These are phyloP conservation scores for Mycena crocata DNA, from an alignment of 768 basidiomycete genomes.

Conservation along the genomic window DNA sequence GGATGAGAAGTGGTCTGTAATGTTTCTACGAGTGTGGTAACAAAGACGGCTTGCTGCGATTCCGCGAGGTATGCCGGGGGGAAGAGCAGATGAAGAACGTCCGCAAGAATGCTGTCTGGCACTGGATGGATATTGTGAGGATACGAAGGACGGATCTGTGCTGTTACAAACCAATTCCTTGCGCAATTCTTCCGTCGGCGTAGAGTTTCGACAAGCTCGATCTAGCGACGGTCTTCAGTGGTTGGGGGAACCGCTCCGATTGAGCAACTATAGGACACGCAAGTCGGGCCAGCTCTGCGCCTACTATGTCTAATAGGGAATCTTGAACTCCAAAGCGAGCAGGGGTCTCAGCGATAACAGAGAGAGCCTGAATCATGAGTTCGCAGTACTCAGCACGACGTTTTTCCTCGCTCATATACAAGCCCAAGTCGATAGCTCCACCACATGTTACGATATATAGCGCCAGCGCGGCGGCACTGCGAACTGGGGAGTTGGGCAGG, in stretches of 20 bases:
- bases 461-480: constrained; percentile 46
- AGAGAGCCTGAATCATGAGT: constrained; percentile 48
- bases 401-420: constrained; percentile 44
- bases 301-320: constrained; percentile 45
- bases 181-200: constrained; percentile 46
- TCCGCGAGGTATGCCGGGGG: constrained; percentile 42
- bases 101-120: constrained; percentile 46
- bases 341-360: constrained; percentile 45
- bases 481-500: constrained; percentile 42
- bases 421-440: constrained; percentile 38
- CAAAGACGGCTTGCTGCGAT: constrained; percentile 43
- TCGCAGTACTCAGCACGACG: constrained; percentile 45
- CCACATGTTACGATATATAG: constrained; percentile 45
- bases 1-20: constrained; percentile 45
- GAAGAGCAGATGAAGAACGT: constrained; percentile 52
- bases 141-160: neutral
- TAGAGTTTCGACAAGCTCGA: constrained; percentile 52
- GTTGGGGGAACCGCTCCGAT: constrained; percentile 43
- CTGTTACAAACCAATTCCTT: constrained; percentile 32
- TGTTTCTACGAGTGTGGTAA: constrained; percentile 44
- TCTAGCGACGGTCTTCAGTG: constrained; percentile 41
- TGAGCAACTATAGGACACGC: constrained; percentile 46
- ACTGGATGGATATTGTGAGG: constrained; percentile 27
- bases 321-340: constrained; percentile 46
- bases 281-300: constrained; percentile 47